A percentile compares a stretch with the other conserved stretches of the same genome.
These are phyloP conservation scores for Cantharellus anzutake DNA, from an alignment of 768 basidiomycete species.

Conservation along the genomic window DNA sequence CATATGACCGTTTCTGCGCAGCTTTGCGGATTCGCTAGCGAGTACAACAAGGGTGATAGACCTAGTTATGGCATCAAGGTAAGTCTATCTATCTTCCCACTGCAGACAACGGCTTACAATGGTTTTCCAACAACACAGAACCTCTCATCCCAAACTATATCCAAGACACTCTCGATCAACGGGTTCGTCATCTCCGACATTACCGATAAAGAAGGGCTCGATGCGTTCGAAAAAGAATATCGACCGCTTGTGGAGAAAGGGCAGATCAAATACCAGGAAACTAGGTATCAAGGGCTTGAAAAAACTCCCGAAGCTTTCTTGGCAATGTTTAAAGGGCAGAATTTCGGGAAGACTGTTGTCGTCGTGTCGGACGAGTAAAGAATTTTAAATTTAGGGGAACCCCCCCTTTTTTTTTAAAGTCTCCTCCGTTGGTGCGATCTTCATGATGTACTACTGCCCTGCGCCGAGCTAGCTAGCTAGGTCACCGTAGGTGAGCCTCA, in stretches of 20 bases:
- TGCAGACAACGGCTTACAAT: not conserved
- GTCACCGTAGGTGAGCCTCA: no score
- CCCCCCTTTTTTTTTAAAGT: no score
- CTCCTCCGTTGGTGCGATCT: no score
- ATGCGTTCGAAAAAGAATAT: slow-evolving; percentile 7
- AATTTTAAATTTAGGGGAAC: no score
- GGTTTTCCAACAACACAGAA: not conserved
- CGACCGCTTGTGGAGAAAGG: slow-evolving; percentile 12
- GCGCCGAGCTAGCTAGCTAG: no score
- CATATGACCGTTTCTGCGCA: not conserved
- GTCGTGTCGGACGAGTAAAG: slow-evolving; percentile 5
- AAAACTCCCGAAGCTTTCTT: slow-evolving; percentile 14
- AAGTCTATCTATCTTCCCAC: not conserved
- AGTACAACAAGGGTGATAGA: slow-evolving; percentile 8
- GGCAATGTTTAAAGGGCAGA: slow-evolving; percentile 9
- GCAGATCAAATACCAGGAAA: slow-evolving; percentile 13
- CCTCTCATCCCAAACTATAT: not conserved
- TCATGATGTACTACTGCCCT: no score
- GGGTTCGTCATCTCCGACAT: slow-evolving; percentile 1
- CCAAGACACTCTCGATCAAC: slow-evolving; percentile 1
- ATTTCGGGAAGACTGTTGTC: slow-evolving; percentile 12
- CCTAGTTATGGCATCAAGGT: slow-evolving; percentile 10
- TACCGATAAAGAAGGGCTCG: slow-evolving; percentile 2
- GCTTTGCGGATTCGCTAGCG: slow-evolving; percentile 8
- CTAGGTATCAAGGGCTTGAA: slow-evolving; percentile 14